Conservation (phyloP, 2,329 filamentous ascomycete species). For the Aspergillus brasiliensis region DNA sequence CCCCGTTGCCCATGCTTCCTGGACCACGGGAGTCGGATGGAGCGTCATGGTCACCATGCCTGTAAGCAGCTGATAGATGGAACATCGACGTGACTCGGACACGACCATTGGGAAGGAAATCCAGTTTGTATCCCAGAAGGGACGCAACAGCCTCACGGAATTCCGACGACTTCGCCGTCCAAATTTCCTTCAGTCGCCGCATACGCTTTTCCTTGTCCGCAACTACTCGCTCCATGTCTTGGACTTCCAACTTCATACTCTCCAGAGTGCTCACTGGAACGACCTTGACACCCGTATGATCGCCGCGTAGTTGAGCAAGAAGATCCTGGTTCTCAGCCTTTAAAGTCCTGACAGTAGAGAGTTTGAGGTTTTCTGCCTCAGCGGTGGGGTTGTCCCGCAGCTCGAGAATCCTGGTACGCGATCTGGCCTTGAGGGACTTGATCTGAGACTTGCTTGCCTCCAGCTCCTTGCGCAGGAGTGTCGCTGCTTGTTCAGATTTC, state of each 20-base stretch:
- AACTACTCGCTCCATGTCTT: slow-evolving; percentile 69
- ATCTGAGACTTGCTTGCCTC: slow-evolving; percentile 74
- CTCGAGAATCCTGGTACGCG: slow-evolving; percentile 79
- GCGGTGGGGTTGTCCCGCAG: slow-evolving; percentile 91
- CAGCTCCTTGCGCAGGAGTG: slow-evolving; percentile 74
- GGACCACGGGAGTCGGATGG: slow-evolving; percentile 60
- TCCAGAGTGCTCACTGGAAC: slow-evolving; percentile 78
- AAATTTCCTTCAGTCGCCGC: slow-evolving; percentile 86
- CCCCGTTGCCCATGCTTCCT: slow-evolving; percentile 49
- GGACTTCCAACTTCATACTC: slow-evolving; percentile 73
- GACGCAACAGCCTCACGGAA: slow-evolving; percentile 94
- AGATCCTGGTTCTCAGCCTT: slow-evolving; percentile 83
- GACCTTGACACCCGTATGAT: slow-evolving; percentile 55
- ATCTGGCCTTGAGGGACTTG: slow-evolving; percentile 64
- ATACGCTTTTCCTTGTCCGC: slow-evolving; percentile 76
- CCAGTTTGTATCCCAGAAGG: slow-evolving; percentile 89
- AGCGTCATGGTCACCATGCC: slow-evolving; percentile 49
- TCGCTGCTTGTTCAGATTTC: slow-evolving; percentile 67
- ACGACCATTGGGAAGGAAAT: slow-evolving; percentile 95
- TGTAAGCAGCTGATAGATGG: slow-evolving; percentile 62
- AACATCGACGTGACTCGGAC: slow-evolving; percentile 89
- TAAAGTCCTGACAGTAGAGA: slow-evolving; percentile 73
- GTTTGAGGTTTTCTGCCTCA: slow-evolving; percentile 80
- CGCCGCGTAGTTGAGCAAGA: slow-evolving; percentile 67
- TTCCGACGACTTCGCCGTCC: slow-evolving; percentile 85